Base-by-base conservation (phyloP, 2,329 filamentous ascomycete species). In the Penicillium sp. region DNA sequence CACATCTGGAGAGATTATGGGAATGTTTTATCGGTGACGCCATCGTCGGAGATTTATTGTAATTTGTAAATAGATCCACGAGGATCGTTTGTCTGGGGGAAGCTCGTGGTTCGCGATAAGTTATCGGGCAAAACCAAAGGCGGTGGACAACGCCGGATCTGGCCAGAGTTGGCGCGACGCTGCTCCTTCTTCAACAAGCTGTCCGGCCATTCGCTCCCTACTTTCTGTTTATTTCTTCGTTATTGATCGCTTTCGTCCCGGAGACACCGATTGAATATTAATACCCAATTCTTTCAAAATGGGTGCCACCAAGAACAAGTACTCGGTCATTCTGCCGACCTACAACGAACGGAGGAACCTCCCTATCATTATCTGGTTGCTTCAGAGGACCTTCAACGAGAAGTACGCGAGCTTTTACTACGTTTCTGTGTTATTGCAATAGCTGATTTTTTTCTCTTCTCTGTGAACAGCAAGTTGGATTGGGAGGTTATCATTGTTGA, bases 401-500 rank as follows among this genome's bases (percentile, higher is more conserved):
- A 84, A 90, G 93, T 97, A 82, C 63, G 86, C 25, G 10, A 33
- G 19, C 4, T 23, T 11, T 31, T 21, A 8, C 47, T 45, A 43
- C 6, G 19, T 5, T 45, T 29, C 5, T 19, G 23, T 46, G 44
- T 27, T 6, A 47, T 14, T 16, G 16, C 4, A 31, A n/a, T 25
- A 16, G 19, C 14, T 55, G 53, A 50, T 23, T 29, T 2, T 27
- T 6, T 42, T 50, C 19, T 43, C 55, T 63, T 50, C 59, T 39
- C 6, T 25, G 1, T n/a, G 23, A 58, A 49, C 64, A 96, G 93
- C 73, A 90, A 95, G 50, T 85, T 99, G 70, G 89, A 98, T 77
- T 99, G 92, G 91, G 93, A 99, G 81, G 84, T 99, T 75, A 89
- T 99, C 75, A 95, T 99, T 75, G 91, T 99, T 76, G 95, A 99